A percentile compares a stretch with the other conserved stretches of the same genome.
Evolutionary conservation across 345 rosid species (phyloP).

Genomic region (Citrus reticulata): DNA sequence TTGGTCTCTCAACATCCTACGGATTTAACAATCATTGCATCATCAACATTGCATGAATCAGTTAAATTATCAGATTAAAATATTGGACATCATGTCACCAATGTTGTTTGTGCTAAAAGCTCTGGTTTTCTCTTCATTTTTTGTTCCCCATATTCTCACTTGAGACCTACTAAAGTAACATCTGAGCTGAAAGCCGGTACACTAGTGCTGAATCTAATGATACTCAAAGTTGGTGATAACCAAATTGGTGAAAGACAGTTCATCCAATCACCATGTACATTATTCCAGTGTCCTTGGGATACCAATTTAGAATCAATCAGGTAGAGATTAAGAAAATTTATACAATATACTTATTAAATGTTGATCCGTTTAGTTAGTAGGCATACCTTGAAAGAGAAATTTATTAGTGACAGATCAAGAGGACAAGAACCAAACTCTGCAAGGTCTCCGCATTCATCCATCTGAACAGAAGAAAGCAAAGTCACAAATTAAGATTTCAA

Average conservation of each 20-base stretch:
- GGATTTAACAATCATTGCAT: background rate
- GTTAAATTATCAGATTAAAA: too few relatives aligned
- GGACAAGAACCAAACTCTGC: constrained; percentile 53
- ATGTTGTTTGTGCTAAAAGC: background rate
- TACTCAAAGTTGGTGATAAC: background rate
- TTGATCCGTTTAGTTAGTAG: background rate
- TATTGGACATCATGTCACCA: background rate
- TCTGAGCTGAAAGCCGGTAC: background rate
- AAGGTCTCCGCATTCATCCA: constrained; percentile 64
- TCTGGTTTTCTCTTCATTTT: background rate
- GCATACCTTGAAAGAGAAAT: constrained; percentile 81
- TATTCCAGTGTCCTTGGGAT: background rate
- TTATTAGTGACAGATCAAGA: constrained; percentile 54
- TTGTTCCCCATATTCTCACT: background rate
- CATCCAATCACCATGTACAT: background rate
- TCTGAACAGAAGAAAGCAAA: constrained; percentile 27
- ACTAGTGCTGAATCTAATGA: background rate
- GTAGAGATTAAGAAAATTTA: background rate
- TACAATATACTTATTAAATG: background rate
- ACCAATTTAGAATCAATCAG: background rate
- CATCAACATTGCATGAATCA: background rate
- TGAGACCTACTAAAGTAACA: background rate
- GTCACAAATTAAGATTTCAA: background rate
- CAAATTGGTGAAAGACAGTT: background rate
- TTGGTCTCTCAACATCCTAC: background rate